A percentile compares a stretch with the other conserved stretches of the same genome.
Conservation (phyloP, 176 grass and related monocot species). For the Guadua angustifolia region DNA sequence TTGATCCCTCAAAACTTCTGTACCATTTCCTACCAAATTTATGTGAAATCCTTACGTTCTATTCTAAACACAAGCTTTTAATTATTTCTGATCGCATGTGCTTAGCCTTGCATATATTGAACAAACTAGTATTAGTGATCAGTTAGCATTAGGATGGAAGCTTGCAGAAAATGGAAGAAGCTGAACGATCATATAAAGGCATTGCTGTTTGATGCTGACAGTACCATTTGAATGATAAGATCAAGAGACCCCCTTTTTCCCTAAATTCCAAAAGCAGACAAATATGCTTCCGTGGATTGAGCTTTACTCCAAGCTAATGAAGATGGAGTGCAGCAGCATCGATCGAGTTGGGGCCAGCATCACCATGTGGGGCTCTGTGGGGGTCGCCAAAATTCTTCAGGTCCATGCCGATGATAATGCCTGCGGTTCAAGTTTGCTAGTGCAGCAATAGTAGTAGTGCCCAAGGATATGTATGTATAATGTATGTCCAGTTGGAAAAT, state of each 20-base stretch:
- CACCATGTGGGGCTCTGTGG: slow-evolving; percentile 36
- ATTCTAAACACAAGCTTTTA: too few relatives aligned
- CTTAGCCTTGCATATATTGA: neutral
- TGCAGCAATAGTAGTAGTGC: neutral
- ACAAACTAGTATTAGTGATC: neutral
- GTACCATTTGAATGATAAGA: slow-evolving; percentile 53
- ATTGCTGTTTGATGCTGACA: slow-evolving; percentile 37
- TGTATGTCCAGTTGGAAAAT: neutral
- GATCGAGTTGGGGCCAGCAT: neutral
- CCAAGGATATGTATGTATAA: neutral
- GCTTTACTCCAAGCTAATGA: slow-evolving; percentile 55
- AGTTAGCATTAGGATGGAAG: slow-evolving; percentile 25
- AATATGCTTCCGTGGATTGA: slow-evolving; percentile 52
- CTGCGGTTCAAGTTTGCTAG: slow-evolving; percentile 12
- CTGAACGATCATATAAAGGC: slow-evolving; percentile 31
- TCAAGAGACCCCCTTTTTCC: neutral
- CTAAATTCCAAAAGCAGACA: neutral
- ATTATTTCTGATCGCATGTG: too few relatives aligned
- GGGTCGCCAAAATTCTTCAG: slow-evolving; percentile 20
- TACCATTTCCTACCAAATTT: too few relatives aligned
- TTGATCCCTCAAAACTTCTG: neutral
- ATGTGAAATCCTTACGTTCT: too few relatives aligned
- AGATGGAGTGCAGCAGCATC: slow-evolving; percentile 39
- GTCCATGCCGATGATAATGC: neutral
- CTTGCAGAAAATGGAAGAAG: slow-evolving; percentile 28